Evolutionary conservation across 129 eudicot genomes (phyloP), one percentile per base, ranked within the genome.

Genomic region (Glebionis coronaria): DNA sequence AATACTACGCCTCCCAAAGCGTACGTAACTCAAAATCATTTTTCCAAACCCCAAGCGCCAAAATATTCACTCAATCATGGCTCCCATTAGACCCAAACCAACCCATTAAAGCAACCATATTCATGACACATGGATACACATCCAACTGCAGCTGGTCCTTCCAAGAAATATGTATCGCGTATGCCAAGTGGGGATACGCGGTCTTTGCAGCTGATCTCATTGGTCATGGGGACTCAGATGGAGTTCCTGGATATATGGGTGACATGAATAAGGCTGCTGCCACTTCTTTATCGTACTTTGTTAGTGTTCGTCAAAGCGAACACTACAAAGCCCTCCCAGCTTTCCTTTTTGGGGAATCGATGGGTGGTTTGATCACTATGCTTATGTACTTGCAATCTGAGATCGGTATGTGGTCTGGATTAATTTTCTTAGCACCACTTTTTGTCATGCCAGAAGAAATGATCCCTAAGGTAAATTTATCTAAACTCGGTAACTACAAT

Each of bases 31-130:
- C 87, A 51, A 76, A 79, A 52, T 78, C 97, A 56, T 70, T 78
- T 78, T 91, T 82, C 84, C 67, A 82, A 11, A 87, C 97, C 44
- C 90, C 90, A 0, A 61, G 81, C 31, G 86, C 82, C 58, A 76
- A 79, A 45, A 76, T 91, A 75, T 87, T 91, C 86, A 91, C 95
- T 13, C 97, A 85, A 44, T 82, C 92, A 5, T 87, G 90, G 79
- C 76, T 77, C 21, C 97, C 97, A 0, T 45, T 79, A 5, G 76
- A 74, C 72, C 35, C 19, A 20, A 10, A 25, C 16, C 74, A 68
- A 52, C 87, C 85, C 8, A 15, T 85, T 15, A 91, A 87, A 44
- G 95, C 76, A 72, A 12, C 80, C 14, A 16, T 62, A 3, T 62
- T 62, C 67, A 62, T 62, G 67, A 62, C 67, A 27, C 67, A 62